Percentiles rank a stretch among this genome's conserved stretches.
phyloP scores from a whole-genome alignment of 2,329 filamentous ascomycete genomes.

The Pseudogymnoascus sp. region DNA sequence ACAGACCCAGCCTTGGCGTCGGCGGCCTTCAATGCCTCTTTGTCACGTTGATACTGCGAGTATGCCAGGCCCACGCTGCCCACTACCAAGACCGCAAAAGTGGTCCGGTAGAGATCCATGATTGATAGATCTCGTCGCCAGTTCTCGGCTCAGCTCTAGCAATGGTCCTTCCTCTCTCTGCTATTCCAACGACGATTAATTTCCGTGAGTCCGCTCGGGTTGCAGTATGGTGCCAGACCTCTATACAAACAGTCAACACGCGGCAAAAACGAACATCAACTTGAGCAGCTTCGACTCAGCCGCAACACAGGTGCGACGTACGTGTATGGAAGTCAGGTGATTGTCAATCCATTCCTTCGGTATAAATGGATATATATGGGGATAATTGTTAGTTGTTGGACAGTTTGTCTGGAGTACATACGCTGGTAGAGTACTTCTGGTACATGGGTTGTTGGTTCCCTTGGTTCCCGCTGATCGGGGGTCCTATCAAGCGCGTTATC shows the following conservation, averaged over 20 bases:
- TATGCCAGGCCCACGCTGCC: neutral
- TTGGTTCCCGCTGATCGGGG: neutral
- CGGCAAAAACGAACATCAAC: neutral
- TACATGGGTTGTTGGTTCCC: neutral
- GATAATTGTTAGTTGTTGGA: neutral
- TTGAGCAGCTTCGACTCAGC: neutral
- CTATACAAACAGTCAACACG: neutral
- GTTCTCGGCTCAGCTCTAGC: neutral
- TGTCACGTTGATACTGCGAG: neutral
- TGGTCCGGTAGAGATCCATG: neutral
- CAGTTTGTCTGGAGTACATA: neutral
- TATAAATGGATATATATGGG: neutral
- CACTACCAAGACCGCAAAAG: neutral
- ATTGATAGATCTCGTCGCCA: neutral
- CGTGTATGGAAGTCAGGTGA: constrained; percentile 5
- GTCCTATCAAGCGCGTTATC: neutral
- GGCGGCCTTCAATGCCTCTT: neutral
- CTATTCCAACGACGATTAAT: neutral
- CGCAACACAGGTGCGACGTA: neutral
- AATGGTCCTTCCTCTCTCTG: neutral
- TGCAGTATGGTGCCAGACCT: neutral
- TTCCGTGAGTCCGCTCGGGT: neutral
- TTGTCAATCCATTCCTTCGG: neutral
- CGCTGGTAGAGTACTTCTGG: neutral
- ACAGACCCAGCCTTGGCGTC: constrained; percentile 1